phyloP scores from a whole-genome alignment of 2,329 filamentous ascomycete genomes.

The Neurospora sp. region DNA sequence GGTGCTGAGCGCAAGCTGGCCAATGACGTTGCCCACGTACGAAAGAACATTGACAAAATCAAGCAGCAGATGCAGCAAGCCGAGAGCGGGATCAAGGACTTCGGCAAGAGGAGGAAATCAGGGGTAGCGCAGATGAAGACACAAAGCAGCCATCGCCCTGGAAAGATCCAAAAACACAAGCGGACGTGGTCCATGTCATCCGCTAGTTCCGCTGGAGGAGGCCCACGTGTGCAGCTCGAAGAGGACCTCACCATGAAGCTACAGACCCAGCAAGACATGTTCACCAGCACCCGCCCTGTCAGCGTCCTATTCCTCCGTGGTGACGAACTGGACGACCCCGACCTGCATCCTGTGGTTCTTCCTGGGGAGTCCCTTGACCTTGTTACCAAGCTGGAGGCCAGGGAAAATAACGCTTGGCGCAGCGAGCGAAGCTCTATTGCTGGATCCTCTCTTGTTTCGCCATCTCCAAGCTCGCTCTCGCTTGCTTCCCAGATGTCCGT shows the following conservation, averaged over 20 bases:
- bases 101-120: constrained; percentile 53
- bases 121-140: constrained; percentile 33
- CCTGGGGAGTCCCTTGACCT: constrained; percentile 57
- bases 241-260: constrained; percentile 75
- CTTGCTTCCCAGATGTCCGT: constrained; percentile 46
- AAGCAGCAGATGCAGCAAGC: constrained; percentile 86
- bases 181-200: constrained; percentile 94
- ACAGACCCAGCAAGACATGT: constrained; percentile 76
- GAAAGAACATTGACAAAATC: constrained; percentile 92
- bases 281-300: constrained; percentile 69
- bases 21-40: constrained; percentile 89
- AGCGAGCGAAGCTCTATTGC: constrained; percentile 49
- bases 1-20: constrained; percentile 90
- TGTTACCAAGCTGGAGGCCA: constrained; percentile 36
- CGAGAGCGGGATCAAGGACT: constrained; percentile 58
- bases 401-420: constrained; percentile 41
- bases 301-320: constrained; percentile 72
- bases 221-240: constrained; percentile 44
- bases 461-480: constrained; percentile 56
- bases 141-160: constrained; percentile 49
- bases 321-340: constrained; percentile 69
- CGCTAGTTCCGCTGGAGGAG: constrained; percentile 48
- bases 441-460: constrained; percentile 53
- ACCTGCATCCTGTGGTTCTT: constrained; percentile 66
- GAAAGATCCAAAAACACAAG: constrained; percentile 86